Conservation (phyloP, 805 yeast species). For the Candida odintsovae region DNA sequence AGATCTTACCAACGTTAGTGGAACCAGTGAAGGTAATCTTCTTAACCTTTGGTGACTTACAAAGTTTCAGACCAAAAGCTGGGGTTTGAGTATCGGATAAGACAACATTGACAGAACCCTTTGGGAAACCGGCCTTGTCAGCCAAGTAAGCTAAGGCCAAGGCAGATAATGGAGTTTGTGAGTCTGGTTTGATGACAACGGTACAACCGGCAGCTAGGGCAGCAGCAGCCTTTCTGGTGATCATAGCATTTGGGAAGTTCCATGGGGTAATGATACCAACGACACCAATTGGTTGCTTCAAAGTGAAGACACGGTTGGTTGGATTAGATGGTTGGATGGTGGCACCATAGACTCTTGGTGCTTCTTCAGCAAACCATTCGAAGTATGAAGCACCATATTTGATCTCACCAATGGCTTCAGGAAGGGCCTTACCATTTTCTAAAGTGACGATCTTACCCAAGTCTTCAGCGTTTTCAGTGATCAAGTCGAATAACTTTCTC, state of each 20-base stretch:
- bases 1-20: slow-evolving; percentile 52
- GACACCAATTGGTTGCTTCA: slow-evolving; percentile 58
- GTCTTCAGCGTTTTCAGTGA: slow-evolving; percentile 51
- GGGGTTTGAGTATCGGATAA: slow-evolving; percentile 46
- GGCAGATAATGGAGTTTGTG: slow-evolving; percentile 56
- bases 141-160: slow-evolving; percentile 51
- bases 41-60: slow-evolving; percentile 42
- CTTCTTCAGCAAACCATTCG: slow-evolving; percentile 81
- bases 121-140: slow-evolving; percentile 56
- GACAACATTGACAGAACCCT: slow-evolving; percentile 50
- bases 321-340: slow-evolving; percentile 51
- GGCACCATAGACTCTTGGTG: slow-evolving; percentile 49
- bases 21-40: slow-evolving; percentile 64
- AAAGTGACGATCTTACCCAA: slow-evolving; percentile 49
- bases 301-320: slow-evolving; percentile 45
- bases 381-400: slow-evolving; percentile 67
- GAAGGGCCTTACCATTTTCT: slow-evolving; percentile 56
- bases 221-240: slow-evolving; percentile 59
- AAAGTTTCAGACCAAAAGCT: slow-evolving; percentile 43
- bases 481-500: slow-evolving; percentile 43
- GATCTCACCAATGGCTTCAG: slow-evolving; percentile 50
- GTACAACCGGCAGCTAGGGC: slow-evolving; percentile 66
- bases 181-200: slow-evolving; percentile 54
- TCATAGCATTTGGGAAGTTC: slow-evolving; percentile 67
- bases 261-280: slow-evolving; percentile 61